These are phyloP conservation scores for Starmerella bombicola DNA, from an alignment of 805 yeast genomes.

Conservation along the genomic window DNA sequence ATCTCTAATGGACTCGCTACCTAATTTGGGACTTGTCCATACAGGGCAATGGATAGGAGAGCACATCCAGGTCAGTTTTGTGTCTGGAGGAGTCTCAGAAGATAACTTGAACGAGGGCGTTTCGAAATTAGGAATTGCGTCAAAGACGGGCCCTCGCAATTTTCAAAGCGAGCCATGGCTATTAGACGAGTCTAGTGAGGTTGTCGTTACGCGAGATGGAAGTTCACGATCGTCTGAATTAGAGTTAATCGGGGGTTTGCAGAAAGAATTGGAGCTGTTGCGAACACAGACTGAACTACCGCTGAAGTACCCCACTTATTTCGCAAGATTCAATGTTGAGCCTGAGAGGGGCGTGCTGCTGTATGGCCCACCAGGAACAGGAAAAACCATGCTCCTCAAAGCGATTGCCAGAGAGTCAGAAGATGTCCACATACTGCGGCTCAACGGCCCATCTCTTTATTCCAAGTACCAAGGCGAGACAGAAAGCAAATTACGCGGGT, in stretches of 20 bases:
- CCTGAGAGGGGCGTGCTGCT: constrained; percentile 90
- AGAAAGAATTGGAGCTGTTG: constrained; percentile 46
- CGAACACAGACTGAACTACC: constrained; percentile 68
- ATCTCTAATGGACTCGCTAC: constrained; percentile 19
- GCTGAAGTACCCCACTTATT: constrained; percentile 59
- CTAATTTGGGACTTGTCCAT: constrained; percentile 21
- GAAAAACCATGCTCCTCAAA: constrained; percentile 77
- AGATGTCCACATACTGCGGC: constrained; percentile 70
- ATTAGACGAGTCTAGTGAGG: not conserved
- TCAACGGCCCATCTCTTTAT: constrained; percentile 84
- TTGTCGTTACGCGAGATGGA: not conserved
- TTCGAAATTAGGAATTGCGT: not conserved
- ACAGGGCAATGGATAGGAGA: constrained; percentile 33
- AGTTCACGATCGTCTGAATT: constrained; percentile 27
- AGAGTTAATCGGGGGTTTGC: constrained; percentile 64
- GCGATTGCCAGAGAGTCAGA: constrained; percentile 58
- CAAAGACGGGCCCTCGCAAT: no score
- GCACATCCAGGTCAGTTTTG: constrained; percentile 40
- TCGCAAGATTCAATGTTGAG: constrained; percentile 70
- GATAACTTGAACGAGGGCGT: not conserved
- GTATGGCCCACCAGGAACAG: constrained; percentile 97
- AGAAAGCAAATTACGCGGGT: constrained; percentile 66
- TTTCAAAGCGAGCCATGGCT: no score
- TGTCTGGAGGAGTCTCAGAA: constrained; percentile 40
- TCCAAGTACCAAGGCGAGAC: constrained; percentile 92